A percentile compares a stretch with the other conserved stretches of the same genome.
Evolutionary conservation across 345 rosid species (phyloP).

Genomic region (Euclidium syriacum): DNA sequence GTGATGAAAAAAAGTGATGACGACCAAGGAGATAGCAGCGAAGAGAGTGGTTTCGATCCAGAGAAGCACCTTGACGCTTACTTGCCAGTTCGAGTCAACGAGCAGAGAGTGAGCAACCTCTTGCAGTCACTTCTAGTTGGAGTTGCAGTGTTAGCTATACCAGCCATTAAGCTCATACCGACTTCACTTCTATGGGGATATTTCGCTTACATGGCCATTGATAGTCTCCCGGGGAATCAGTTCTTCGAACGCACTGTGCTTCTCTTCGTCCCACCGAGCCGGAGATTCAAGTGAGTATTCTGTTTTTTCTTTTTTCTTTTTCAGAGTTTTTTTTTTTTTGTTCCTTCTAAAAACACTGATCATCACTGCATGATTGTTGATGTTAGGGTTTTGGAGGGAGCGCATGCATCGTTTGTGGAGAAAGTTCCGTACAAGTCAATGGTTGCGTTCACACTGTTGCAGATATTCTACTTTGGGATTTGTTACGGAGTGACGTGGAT

Average conservation of each 20-base stretch:
- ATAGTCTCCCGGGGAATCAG: conserved; percentile 86
- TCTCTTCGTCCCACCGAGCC: conserved; percentile 50
- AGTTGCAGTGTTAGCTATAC: conserved; percentile 52
- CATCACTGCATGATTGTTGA: background rate
- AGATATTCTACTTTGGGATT: conserved; percentile 50
- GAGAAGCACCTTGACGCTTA: conserved; percentile 75
- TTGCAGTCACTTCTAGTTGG: conserved; percentile 71
- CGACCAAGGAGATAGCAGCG: conserved; percentile 16
- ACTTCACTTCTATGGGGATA: conserved; percentile 88
- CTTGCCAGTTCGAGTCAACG: conserved; percentile 83
- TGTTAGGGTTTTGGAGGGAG: conserved; percentile 56
- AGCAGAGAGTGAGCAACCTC: conserved; percentile 77
- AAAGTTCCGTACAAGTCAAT: conserved; percentile 58
- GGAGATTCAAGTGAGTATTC: conserved; percentile 52
- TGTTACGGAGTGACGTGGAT: conserved; percentile 89
- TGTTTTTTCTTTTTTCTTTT: background rate
- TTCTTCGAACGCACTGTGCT: conserved; percentile 76
- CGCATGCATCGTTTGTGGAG: conserved; percentile 74
- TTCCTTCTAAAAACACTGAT: too few relatives aligned
- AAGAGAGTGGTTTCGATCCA: conserved; percentile 47
- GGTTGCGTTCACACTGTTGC: conserved; percentile 54
- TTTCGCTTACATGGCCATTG: conserved; percentile 86
- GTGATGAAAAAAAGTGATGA: conserved; percentile 45
- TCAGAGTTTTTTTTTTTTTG: too few relatives aligned
- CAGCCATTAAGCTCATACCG: conserved; percentile 69